Conservation (phyloP, 2,329 filamentous ascomycete species). For the Onygenales sp. region DNA sequence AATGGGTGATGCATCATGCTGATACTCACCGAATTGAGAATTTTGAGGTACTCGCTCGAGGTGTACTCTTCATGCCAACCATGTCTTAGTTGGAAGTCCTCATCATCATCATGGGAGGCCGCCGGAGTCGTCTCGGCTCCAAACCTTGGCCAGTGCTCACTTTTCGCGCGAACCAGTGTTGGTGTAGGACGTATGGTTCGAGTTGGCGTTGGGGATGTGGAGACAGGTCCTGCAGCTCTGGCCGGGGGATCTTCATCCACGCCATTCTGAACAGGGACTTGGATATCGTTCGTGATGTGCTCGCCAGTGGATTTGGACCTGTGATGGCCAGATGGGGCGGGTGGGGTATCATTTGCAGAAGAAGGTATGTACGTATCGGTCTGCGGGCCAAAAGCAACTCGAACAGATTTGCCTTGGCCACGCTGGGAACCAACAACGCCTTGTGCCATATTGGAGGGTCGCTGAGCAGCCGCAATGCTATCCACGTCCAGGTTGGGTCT, state of each 20-base stretch:
- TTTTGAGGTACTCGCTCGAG: slow-evolving; percentile 77
- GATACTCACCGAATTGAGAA: slow-evolving; percentile 64
- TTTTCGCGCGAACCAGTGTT: slow-evolving; percentile 41
- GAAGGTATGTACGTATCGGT: slow-evolving; percentile 27
- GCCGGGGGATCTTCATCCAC: not conserved
- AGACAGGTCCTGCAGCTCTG: not conserved
- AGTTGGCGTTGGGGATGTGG: not conserved
- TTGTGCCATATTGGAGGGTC: slow-evolving; percentile 19
- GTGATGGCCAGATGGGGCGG: slow-evolving; percentile 19
- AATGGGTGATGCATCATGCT: not conserved
- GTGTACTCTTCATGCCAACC: slow-evolving; percentile 90
- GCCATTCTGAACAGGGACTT: not conserved
- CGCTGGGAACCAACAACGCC: slow-evolving; percentile 18
- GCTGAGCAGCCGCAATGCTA: slow-evolving; percentile 16
- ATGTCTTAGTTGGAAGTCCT: slow-evolving; percentile 57
- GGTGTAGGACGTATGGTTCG: slow-evolving; percentile 25
- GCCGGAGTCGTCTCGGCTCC: slow-evolving; percentile 19
- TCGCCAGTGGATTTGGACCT: slow-evolving; percentile 1
- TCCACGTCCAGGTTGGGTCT: slow-evolving; percentile 28
- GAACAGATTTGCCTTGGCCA: slow-evolving; percentile 23
- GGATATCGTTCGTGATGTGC: not conserved
- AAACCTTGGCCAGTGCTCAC: slow-evolving; percentile 41
- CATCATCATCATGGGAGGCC: slow-evolving; percentile 34
- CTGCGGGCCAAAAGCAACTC: slow-evolving; percentile 31
- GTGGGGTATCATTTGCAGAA: slow-evolving; percentile 22